phyloP scores from a whole-genome alignment of 2,329 filamentous ascomycete genomes.

The Pseudocercospora macadamiae region DNA sequence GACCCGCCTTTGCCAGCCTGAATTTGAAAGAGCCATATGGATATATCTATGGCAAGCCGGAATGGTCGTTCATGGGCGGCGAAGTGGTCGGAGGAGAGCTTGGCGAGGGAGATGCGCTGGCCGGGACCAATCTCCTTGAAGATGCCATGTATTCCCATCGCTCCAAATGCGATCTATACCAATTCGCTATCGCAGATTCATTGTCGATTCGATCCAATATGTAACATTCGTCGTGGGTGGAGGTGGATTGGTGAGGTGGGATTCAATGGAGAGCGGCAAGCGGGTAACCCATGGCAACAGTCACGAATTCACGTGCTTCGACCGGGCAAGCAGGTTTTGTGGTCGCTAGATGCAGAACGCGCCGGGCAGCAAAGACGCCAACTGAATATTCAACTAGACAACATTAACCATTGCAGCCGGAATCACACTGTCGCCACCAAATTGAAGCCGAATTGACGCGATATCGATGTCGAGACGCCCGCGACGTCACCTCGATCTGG shows the following conservation, averaged over 20 bases:
- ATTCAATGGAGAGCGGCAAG: neutral
- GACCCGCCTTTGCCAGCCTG: slow-evolving; percentile 82
- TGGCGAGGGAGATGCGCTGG: slow-evolving; percentile 77
- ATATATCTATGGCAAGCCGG: slow-evolving; percentile 87
- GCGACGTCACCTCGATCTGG: neutral
- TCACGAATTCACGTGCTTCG: neutral
- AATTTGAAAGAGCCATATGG: slow-evolving; percentile 96
- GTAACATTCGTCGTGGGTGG: neutral
- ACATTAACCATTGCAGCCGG: no score
- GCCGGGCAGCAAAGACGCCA: neutral
- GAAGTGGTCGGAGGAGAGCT: slow-evolving; percentile 77
- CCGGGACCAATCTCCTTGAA: slow-evolving; percentile 87
- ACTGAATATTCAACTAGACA: neutral
- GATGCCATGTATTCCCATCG: slow-evolving; percentile 60
- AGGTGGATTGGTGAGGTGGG: neutral
- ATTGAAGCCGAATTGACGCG: neutral
- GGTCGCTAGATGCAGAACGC: neutral
- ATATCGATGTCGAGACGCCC: neutral
- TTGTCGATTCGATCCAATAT: neutral
- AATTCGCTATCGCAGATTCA: neutral
- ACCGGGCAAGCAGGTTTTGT: neutral
- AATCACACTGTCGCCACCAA: no score
- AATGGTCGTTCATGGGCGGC: slow-evolving; percentile 71
- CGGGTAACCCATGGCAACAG: slow-evolving; percentile 12
- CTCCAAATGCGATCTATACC: neutral